phyloP scores from a whole-genome alignment of 345 rosid species.

The Salix purpurea region DNA sequence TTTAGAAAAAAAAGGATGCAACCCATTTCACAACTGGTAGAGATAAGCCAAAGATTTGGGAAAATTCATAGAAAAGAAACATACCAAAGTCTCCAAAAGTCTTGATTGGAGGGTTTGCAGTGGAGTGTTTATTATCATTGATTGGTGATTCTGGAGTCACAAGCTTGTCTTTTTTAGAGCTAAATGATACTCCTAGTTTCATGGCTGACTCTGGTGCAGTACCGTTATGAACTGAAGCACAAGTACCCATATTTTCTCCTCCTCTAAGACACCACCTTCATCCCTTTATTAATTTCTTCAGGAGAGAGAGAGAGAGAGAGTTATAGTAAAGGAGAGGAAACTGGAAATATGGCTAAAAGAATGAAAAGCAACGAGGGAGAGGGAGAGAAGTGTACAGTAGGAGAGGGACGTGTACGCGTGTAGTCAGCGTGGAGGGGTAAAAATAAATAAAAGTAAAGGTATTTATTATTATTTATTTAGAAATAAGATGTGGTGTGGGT shows the following conservation, averaged over 20 bases:
- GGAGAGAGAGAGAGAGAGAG: slow-evolving; percentile 7
- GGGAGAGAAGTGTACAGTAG: slow-evolving; percentile 13
- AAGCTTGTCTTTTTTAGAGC: slow-evolving; percentile 27
- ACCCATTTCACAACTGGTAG: not conserved
- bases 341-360: not conserved
- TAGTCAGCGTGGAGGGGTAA: not conserved
- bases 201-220: slow-evolving; percentile 27
- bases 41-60: not conserved
- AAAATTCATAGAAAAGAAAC: not conserved
- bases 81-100: slow-evolving; percentile 30
- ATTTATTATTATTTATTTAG: too few relatives aligned
- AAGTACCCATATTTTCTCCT: slow-evolving; percentile 46
- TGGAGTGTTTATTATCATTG: slow-evolving; percentile 24
- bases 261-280: not conserved
- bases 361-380: not conserved
- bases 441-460: not conserved
- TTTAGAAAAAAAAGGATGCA: not conserved
- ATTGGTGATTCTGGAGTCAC: slow-evolving; percentile 40
- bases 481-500: not conserved
- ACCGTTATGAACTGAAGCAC: slow-evolving; percentile 34
- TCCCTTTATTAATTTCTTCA: slow-evolving; percentile 1
- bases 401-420: not conserved
- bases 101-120: slow-evolving; percentile 13
- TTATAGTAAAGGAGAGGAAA: slow-evolving; percentile 17
- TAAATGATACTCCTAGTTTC: slow-evolving; percentile 29